Evolutionary conservation across 805 yeast species (phyloP), one percentile per base, ranked within the genome.

Genomic region (Pichia gijzeniarum): DNA sequence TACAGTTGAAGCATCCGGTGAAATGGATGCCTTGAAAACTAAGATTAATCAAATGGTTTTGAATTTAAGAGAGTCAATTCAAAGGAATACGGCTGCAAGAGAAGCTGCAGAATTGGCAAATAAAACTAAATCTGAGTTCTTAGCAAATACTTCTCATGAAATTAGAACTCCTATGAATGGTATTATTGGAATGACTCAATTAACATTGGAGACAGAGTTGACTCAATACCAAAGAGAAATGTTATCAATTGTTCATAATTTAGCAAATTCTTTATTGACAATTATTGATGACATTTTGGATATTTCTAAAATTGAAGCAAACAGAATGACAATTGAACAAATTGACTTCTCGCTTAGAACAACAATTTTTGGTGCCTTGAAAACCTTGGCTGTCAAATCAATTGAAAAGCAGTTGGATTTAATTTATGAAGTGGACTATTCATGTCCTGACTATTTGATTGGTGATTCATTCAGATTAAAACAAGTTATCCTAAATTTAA

Each of bases 91-190:
- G 0, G 93, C 91, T 10, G 95, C 95, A 1, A 80, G 96, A 66
- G 95, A 87, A 65, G 95, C 95, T 32, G 96, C 96, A 33, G 96
- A 87, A 60, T 71, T 86, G 55, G 95, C 95, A 5, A 87, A 87
- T 63, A 74, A 85, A 54, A 88, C 95, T 4, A 87, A 87, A 63
- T 86, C 95, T 9, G 96, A 87, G 63, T 87, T 87, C 61, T 73
- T 87, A 66, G 95, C 95, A 39, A 87, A 87, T 59, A 87, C 85
- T 75, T 84, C 91, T 5, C 87, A 80, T 63, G 96, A 87, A 63
- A 83, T 87, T 57, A 73, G 96, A 62, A 87, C 96, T 2, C 96
- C 96, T 18, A 82, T 87, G 79, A 87, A 87, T 63, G 96, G 96
- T 69, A 87, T 87, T 40, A 83, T 87, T 56, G 95, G 95, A 59